phyloP scores from a whole-genome alignment of 495 filamentous ascomycete species.

The Wilcoxina mikolae region DNA sequence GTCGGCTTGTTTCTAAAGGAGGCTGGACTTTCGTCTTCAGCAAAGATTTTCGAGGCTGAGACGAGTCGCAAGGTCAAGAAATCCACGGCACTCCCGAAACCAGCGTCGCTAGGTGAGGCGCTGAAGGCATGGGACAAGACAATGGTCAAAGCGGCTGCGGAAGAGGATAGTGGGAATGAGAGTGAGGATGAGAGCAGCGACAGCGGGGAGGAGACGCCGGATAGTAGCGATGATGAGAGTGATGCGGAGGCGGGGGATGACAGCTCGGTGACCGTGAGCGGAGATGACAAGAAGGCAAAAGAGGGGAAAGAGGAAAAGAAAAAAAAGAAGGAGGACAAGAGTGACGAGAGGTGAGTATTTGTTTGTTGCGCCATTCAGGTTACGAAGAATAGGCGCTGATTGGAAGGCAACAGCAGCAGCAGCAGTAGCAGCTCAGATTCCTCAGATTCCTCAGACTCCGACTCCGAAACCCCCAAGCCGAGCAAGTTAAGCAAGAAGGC shows the following conservation, averaged over 20 bases:
- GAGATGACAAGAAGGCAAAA: neutral
- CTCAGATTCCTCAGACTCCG: neutral
- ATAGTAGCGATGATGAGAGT: conserved; percentile 1
- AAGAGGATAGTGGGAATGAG: conserved; percentile 9
- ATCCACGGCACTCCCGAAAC: conserved; percentile 6
- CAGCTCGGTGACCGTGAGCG: neutral
- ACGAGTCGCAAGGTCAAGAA: conserved; percentile 11
- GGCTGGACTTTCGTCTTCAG: conserved; percentile 17
- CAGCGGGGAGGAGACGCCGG: neutral
- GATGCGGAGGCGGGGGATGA: conserved; percentile 2
- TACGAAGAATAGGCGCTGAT: neutral
- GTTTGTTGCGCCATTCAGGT: neutral
- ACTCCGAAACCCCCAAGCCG: conserved; percentile 28
- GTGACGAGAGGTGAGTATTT: conserved; percentile 1
- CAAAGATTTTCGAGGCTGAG: conserved; percentile 19
- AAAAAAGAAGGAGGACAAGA: conserved; percentile 3
- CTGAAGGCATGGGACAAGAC: conserved; percentile 8
- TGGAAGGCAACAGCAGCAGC: neutral
- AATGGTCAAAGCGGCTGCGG: neutral
- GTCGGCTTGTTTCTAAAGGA: conserved; percentile 24
- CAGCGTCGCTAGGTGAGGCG: conserved; percentile 16
- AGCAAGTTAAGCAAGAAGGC: too few species aligned
- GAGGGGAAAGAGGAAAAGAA: conserved; percentile 4
- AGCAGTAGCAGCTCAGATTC: conserved; percentile 1
- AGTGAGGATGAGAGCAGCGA: conserved; percentile 8